phyloP scores from a whole-genome alignment of 441 rosid genomes.

The Bruguiera hainesii region DNA sequence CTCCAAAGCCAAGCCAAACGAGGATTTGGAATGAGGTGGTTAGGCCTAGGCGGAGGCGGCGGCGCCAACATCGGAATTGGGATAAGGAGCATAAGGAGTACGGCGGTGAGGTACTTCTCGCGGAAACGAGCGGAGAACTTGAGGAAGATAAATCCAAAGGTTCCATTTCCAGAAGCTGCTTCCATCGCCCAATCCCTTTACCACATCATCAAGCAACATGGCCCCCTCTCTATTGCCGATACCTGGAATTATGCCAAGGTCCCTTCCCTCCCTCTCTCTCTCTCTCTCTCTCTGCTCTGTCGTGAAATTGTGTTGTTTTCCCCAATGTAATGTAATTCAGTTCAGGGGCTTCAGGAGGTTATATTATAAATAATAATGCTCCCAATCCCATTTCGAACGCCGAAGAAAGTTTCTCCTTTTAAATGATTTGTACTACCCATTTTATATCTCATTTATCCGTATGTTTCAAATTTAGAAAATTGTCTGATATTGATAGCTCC shows the following conservation, averaged over 20 bases:
- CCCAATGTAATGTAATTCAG: too few species aligned
- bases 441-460: too few species aligned
- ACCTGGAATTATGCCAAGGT: constrained; percentile 83
- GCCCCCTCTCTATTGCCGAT: constrained; percentile 73
- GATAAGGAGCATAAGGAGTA: constrained; percentile 5
- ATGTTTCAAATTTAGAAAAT: too few species aligned
- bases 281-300: not conserved
- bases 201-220: constrained; percentile 53
- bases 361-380: too few species aligned
- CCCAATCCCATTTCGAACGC: too few species aligned
- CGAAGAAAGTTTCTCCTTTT: too few species aligned
- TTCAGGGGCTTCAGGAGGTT: too few species aligned
- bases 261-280: constrained; percentile 8
- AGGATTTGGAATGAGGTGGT: too few species aligned
- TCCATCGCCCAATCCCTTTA: constrained; percentile 69
- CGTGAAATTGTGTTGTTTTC: not conserved
- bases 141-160: constrained; percentile 87
- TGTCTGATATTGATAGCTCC: too few species aligned
- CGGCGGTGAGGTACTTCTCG: constrained; percentile 61
- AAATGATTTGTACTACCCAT: too few species aligned
- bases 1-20: too few species aligned
- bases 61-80: constrained; percentile 15
- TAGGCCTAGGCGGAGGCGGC: not conserved
- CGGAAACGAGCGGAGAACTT: constrained; percentile 70
- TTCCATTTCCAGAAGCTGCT: constrained; percentile 74